Percentiles rank a stretch among this genome's conserved stretches.
These are phyloP conservation scores for Bipolaris zeicola DNA, from an alignment of 2,329 filamentous ascomycete species.

Conservation along the genomic window DNA sequence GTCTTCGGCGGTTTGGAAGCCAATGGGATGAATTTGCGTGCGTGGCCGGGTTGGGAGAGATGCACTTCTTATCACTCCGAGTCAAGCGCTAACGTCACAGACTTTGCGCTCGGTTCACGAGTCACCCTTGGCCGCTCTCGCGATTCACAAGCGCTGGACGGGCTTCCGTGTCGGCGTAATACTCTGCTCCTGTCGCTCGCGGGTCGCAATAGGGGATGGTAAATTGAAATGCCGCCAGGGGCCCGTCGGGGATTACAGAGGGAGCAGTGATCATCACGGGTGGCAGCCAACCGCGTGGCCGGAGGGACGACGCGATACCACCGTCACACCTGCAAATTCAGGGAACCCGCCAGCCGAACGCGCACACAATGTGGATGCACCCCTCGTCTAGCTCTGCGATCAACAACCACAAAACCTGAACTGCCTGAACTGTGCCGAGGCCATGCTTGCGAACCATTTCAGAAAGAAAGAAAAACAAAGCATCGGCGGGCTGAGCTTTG, in stretches of 20 bases:
- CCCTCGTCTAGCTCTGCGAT: conserved; percentile 23
- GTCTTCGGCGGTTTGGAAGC: conserved; percentile 35
- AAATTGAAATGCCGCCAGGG: conserved; percentile 29
- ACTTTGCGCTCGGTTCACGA: conserved; percentile 23
- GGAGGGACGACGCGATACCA: conserved; percentile 27
- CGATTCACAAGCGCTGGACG: conserved; percentile 24
- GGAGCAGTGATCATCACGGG: conserved; percentile 37
- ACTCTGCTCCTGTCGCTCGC: conserved; percentile 22
- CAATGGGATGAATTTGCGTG: conserved; percentile 41
- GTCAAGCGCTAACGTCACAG: conserved; percentile 28
- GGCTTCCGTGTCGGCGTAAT: conserved; percentile 32
- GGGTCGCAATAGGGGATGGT: conserved; percentile 26
- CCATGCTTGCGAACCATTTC: conserved; percentile 12
- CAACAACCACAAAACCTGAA: conserved; percentile 7
- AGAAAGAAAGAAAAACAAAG: not conserved
- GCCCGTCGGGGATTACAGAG: conserved; percentile 29
- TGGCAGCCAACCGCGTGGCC: conserved; percentile 17
- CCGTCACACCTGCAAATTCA: conserved; percentile 25
- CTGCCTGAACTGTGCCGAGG: conserved; percentile 12
- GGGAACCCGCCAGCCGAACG: conserved; percentile 12
- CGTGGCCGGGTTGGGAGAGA: conserved; percentile 27
- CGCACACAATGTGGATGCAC: conserved; percentile 10
- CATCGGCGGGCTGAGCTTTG: conserved; percentile 11
- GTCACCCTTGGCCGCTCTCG: conserved; percentile 21
- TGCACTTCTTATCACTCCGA: conserved; percentile 44